These are phyloP conservation scores for Escovopsis sp. DNA, from an alignment of 2,329 filamentous ascomycete genomes.

Conservation along the genomic window DNA sequence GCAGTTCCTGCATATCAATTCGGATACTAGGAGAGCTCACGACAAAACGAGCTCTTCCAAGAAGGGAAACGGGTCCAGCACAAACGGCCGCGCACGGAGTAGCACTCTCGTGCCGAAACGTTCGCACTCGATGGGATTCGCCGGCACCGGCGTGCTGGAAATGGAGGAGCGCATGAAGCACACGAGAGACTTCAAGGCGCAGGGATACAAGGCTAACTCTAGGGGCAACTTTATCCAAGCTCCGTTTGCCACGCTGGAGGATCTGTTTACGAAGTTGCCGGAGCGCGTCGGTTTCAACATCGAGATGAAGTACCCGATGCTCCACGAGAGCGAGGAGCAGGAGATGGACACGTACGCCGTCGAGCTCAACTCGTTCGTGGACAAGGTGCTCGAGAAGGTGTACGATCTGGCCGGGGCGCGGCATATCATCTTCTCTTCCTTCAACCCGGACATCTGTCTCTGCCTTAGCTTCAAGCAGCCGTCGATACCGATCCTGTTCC, in stretches of 20 bases:
- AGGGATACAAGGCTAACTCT: constrained; percentile 91
- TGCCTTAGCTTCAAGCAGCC: constrained; percentile 94
- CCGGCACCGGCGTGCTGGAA: constrained; percentile 21
- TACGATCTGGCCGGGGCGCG: constrained; percentile 70
- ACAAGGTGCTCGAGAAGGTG: constrained; percentile 78
- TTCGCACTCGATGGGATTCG: constrained; percentile 40
- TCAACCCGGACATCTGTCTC: constrained; percentile 94
- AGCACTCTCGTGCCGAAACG: constrained; percentile 29
- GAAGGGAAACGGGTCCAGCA: constrained; percentile 1
- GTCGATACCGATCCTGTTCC: constrained; percentile 85
- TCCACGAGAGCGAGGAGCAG: constrained; percentile 85
- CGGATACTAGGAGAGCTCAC: constrained; percentile 25
- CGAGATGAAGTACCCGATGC: constrained; percentile 98
- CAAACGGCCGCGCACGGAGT: constrained; percentile 15
- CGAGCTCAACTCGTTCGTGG: constrained; percentile 91
- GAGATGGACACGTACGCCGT: constrained; percentile 95
- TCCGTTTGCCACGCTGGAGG: constrained; percentile 87
- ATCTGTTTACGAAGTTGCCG: constrained; percentile 76
- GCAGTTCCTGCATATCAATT: constrained; percentile 82
- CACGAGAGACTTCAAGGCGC: constrained; percentile 83
- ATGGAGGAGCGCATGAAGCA: constrained; percentile 86
- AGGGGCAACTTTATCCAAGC: constrained; percentile 91
- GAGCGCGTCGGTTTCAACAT: constrained; percentile 88
- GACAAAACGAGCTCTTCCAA: constrained; percentile 6
- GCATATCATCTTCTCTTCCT: constrained; percentile 94